Evolutionary conservation across 139 green algal genomes (phyloP), one percentile per base, ranked within the genome.

Genomic region (Gonium pectorale): DNA sequence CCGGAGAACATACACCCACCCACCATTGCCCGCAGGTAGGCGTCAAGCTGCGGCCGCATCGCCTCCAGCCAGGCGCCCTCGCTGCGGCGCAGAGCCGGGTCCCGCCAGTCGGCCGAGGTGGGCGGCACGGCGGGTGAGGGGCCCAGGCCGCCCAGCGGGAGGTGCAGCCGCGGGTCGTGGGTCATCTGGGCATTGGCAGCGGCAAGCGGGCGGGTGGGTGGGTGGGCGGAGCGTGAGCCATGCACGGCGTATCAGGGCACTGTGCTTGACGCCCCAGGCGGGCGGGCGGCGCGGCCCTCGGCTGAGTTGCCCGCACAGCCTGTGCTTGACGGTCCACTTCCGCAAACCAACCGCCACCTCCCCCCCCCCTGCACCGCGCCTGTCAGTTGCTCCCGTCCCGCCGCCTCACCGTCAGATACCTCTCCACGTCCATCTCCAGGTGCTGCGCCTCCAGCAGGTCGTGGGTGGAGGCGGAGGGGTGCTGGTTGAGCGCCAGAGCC

Each of bases 101-200:
- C 35, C 22, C 15, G 31, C 64, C 66, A 85, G 35, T 2, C 5
- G 5, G 78, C 19, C 49, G 33, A 27, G 43, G 77, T 73, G 62
- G 62, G 41, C 44, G 41, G 41, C 29, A 15, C 1, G 59, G 70
- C 35, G 22, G 64, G 2, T 11, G 33, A 19, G 24, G 43, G 52
- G 8, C 27, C 73, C 73, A 69, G 29, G 1, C 37, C 73, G 38
- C 73, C 46, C 59, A 72, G 35, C 62, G 40, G 62, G 44, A 84
- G 33, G 46, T 84, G 78, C 78, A 84, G 78, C 8, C 78, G 78
- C 3, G 78, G 78, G 78, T 84, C 75, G 54, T 82, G 75, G 0
- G 75, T 71, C 75, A 85, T 85, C 79, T 85, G 64, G 24, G 31
- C 21, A 60, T n/a, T n/a, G n/a, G n/a, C n/a, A n/a, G n/a, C n/a